Evolutionary conservation across 352 stramenopile species (phyloP), one percentile per base, ranked within the genome.

Genomic region (Aphanomyces euteiches): DNA sequence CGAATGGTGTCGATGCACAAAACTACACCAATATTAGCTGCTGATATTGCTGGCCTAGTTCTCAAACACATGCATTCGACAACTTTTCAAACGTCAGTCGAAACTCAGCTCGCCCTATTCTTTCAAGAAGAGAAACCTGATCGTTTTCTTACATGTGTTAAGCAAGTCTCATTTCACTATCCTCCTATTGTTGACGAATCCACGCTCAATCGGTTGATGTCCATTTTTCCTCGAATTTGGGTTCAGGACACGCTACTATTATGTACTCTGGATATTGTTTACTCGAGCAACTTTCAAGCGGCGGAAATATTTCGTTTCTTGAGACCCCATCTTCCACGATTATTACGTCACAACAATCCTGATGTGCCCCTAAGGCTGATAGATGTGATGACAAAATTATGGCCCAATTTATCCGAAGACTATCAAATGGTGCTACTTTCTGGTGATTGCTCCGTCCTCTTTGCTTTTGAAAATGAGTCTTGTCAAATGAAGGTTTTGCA

Each of bases 191-290:
- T 94, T 7, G 82, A 90, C 50, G 77, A 76, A 3, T 74, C 80
- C n/a, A 92, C 91, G 85, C 74, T 94, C 12, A 77, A 91, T 47
- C 81, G 84, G 2, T 28, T 94, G 19, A 80, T 81, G 4, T 90
- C 87, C 21, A 78, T 92, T 8, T 66, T 94, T 0, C 82, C 83
- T 12, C 45, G 64, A 10, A 56, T 70, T 7, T 61, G 47, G 47
- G 34, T 61, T 4, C 45, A 63, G 28, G 64, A 70, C 21, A 36
- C 37, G 4, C 17, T 70, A 19, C 21, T 50, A 15, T 34, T 41
- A 21, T 13, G 28, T 21, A 34, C 47, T 6, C n/a, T 70, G 13
- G 64, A 70, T 39, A 53, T 70, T 53, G 12, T 61, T 19, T 38
- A 12, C 48, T 15, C 37, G 53, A 50, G 45, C 19, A 3, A 54